Base-by-base conservation (phyloP, 441 rosid genomes). In the Pelargonium australe region DNA sequence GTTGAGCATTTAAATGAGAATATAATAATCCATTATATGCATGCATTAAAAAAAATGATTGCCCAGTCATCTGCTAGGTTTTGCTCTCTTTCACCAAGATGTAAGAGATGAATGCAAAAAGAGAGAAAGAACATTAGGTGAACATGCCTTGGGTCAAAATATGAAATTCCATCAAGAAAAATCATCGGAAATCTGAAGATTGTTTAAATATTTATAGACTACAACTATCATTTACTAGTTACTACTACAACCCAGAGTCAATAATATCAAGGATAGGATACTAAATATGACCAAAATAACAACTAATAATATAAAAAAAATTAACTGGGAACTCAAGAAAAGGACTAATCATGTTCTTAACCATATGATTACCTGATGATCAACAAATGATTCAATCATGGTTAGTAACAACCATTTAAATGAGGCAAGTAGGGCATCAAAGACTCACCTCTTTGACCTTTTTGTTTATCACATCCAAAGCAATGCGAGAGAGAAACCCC, bases 401-500 rank as follows among this genome's bases (percentile, higher is more conserved):
- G 37, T 60, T 60, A 17, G 40, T 17, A 57, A 8, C 14, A 40
- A 13, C 16, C 13, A 7, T 47, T 34, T 2, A 45, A 67, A 53
- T 65, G 60, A 5, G 66, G 31, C 12, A 41, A 77, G 58, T 40
- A 66, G 13, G 71, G 67, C 1, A 73, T 16, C 31, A 69, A 40
- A 45, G n/a, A 51, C 53, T 86, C 66, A 94, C 99, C 97, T 89
- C 93, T 83, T 89, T 88, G 69, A 91, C 87, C 74, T 88, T 91
- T 84, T 88, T 94, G 77, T 83, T 94, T 8, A 94, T 82, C 49
- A 94, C 63, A 76, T 94, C 99, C 80, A 62, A 71, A 37, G 84
- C 87, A 28, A 91, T 23, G 14, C 86, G 91, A 5, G 98, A 94
- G 68, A 94, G 96, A 77, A 94, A 94, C 63, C 97, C 97, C 28